Evolutionary conservation across 108 stramenopile species (phyloP), one percentile per base, ranked within the genome.

Genomic region (Fragilaria radians): DNA sequence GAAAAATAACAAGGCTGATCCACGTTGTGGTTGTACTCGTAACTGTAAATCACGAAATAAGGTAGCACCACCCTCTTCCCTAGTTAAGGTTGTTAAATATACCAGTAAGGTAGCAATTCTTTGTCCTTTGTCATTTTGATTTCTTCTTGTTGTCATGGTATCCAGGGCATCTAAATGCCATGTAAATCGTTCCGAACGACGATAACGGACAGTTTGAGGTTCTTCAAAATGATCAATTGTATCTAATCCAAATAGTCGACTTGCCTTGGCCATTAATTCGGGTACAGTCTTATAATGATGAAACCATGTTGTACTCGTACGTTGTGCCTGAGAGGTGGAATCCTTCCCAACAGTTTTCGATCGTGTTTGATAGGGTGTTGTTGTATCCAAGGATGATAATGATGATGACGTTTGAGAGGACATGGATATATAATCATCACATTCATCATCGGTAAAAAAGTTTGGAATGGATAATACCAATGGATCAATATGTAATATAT

Each of bases 91-190:
- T 0, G 81, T 80, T 42, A 85, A 54, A 62, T 91, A 91, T 1
- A 91, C 89, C 47, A 91, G 55, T 32, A 91, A 42, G 0, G 89
- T 91, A 0, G 89, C 89, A 22, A 76, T 64, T 53, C 89, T 76
- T 60, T 91, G 89, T 32, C 89, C 85, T 28, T 78, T 83, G 9
- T 50, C 47, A 0, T 54, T 45, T n/a, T n/a, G n/a, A n/a, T n/a
- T n/a, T n/a, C n/a, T n/a, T n/a, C n/a, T n/a, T n/a, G n/a, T 54
- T 27, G 67, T 33, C 4, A 56, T 31, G 1, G 56, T 57, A 48
- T 80, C 83, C 22, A 91, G 58, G 1, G 85, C 89, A 63, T 91
- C 89, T 22, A 87, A 57, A 63, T 91, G 89, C 89, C 89, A 91
- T 2, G 83, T 87, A 54, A 87, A 91, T 53, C 81, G 81, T 59